These are phyloP conservation scores for Saitozyma podzolica DNA, from an alignment of 768 basidiomycete genomes.

Conservation along the genomic window DNA sequence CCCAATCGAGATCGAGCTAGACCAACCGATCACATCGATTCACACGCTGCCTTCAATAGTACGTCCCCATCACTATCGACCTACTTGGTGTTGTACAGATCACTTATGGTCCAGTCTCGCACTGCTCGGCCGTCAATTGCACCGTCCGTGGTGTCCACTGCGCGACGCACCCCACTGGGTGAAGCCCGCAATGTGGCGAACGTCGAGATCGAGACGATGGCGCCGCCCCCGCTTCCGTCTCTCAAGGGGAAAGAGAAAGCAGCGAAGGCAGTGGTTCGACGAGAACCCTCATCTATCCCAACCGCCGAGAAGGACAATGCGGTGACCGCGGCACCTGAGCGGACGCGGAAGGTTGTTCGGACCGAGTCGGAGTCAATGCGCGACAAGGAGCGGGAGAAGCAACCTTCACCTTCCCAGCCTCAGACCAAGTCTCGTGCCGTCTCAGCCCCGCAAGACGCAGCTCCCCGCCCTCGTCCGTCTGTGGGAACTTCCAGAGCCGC, in stretches of 20 bases:
- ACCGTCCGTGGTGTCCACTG: not conserved
- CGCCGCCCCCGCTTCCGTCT: no score
- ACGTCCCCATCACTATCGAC: not conserved
- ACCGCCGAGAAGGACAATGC: no score
- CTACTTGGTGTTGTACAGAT: not conserved
- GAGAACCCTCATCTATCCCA: no score
- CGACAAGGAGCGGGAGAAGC: no score
- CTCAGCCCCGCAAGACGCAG: conserved; percentile 4
- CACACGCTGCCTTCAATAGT: conserved; percentile 4
- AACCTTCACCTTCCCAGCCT: not conserved
- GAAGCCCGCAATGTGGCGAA: not conserved
- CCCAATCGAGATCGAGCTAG: conserved; percentile 2
- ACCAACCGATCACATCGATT: conserved; percentile 10
- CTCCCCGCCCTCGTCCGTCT: not conserved
- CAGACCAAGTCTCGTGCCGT: conserved; percentile 5
- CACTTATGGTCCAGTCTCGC: not conserved
- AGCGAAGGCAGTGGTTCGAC: no score
- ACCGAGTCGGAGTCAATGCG: no score
- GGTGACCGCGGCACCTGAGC: no score
- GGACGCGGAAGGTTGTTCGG: no score
- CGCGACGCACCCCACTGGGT: not conserved
- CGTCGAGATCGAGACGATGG: no score
- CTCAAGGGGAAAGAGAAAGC: no score
- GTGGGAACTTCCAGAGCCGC: no score
- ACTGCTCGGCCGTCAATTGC: not conserved